These are phyloP conservation scores for Lachancea sp. DNA, from an alignment of 805 yeast species.

Conservation along the genomic window DNA sequence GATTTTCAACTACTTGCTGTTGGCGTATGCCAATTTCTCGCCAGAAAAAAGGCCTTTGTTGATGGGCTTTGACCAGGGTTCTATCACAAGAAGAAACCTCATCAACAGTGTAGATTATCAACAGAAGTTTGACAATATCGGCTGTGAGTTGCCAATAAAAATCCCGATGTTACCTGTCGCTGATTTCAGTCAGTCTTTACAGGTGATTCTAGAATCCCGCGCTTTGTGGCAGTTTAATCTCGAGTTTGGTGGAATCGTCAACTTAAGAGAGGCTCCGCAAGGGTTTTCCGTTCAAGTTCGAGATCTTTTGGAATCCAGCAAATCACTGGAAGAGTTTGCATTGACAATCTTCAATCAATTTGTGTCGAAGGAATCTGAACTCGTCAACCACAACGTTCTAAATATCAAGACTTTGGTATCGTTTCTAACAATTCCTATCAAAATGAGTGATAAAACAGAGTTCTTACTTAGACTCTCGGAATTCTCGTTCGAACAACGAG, in stretches of 20 bases:
- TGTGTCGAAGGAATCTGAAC: conserved; percentile 13
- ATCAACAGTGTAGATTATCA: conserved; percentile 38
- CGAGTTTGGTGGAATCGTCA: conserved; percentile 36
- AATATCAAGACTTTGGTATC: conserved; percentile 19
- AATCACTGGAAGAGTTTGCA: conserved; percentile 23
- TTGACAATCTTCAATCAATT: conserved; percentile 14
- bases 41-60: conserved; percentile 33
- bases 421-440: conserved; percentile 26
- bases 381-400: conserved; percentile 17
- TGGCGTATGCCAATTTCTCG: conserved; percentile 43
- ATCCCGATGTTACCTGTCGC: conserved; percentile 68
- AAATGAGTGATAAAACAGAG: conserved; percentile 21
- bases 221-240: conserved; percentile 54
- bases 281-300: conserved; percentile 43
- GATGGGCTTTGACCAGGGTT: conserved; percentile 41
- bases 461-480: conserved; percentile 21
- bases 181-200: conserved; percentile 35
- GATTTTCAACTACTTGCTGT: conserved; percentile 41
- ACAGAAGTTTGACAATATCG: conserved; percentile 21
- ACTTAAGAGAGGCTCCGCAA: conserved; percentile 39
- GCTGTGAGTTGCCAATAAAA: conserved; percentile 13
- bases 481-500: conserved; percentile 24
- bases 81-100: conserved; percentile 41
- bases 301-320: conserved; percentile 34
- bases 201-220: conserved; percentile 63